A percentile compares a stretch with the other conserved stretches of the same genome.
Evolutionary conservation across 2,329 filamentous ascomycete species (phyloP).

Genomic region (Didymella glomerata): DNA sequence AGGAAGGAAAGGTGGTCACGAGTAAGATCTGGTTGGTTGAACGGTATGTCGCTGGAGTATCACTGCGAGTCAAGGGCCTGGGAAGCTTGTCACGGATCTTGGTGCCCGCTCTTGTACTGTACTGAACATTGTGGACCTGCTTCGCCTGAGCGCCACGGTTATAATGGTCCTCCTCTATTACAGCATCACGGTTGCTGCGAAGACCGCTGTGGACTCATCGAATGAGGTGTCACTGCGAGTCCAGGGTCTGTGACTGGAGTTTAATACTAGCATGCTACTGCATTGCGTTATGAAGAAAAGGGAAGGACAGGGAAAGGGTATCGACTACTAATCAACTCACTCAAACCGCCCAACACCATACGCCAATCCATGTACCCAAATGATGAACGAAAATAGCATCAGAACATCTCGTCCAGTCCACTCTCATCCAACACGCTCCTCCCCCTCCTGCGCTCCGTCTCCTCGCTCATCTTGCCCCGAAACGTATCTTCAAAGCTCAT

Average conservation of each 20-base stretch:
- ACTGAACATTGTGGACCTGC: not conserved
- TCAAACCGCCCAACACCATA: slow-evolving; percentile 2
- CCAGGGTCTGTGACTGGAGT: not conserved
- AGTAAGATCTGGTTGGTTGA: not conserved
- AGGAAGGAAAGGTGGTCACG: not conserved
- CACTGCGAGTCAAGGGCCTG: not conserved
- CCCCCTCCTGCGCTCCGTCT: slow-evolving; percentile 12
- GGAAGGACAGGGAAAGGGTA: not conserved
- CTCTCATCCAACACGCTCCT: slow-evolving; percentile 43
- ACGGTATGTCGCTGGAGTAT: not conserved
- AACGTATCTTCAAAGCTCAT: slow-evolving; percentile 57
- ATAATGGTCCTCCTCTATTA: no score
- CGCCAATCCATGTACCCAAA: not conserved
- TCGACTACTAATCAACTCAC: not conserved
- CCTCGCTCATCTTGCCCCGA: slow-evolving; percentile 16
- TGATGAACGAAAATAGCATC: not conserved
- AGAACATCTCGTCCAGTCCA: slow-evolving; percentile 50
- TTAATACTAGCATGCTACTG: not conserved
- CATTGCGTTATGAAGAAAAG: not conserved
- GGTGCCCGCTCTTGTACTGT: not conserved
- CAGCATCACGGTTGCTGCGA: no score
- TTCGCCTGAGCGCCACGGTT: no score
- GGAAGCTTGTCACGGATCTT: not conserved
- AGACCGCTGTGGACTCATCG: no score
- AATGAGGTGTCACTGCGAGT: no score